A percentile compares a stretch with the other conserved stretches of the same genome.
Conservation (phyloP, 352 stramenopile species). For the Phytophthora rubi region DNA sequence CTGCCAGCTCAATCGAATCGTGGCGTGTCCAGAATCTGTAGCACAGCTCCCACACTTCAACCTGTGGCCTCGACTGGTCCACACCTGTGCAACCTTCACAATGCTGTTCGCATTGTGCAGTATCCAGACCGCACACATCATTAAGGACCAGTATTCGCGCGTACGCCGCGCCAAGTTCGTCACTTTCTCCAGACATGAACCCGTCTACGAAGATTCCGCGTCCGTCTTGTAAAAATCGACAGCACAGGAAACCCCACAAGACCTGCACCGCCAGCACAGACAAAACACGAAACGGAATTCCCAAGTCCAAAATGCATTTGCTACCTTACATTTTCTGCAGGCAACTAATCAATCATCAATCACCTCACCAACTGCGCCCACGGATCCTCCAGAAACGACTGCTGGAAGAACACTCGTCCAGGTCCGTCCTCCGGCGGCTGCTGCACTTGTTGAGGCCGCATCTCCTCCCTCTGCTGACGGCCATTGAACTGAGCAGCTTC, state of each 20-base stretch:
- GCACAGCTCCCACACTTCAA: conserved; percentile 42
- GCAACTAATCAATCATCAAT: conserved; percentile 1
- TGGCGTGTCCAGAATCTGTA: conserved; percentile 47
- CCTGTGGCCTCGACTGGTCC: conserved; percentile 43
- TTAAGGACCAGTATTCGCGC: conserved; percentile 49
- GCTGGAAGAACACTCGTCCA: conserved; percentile 72
- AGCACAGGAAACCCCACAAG: background rate
- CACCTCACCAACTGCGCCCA: conserved; percentile 40
- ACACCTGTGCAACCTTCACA: conserved; percentile 52
- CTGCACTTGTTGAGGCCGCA: conserved; percentile 26
- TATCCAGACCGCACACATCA: conserved; percentile 42
- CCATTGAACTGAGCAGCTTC: background rate
- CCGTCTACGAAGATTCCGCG: conserved; percentile 32
- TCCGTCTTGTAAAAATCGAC: conserved; percentile 19
- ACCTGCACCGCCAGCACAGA: background rate
- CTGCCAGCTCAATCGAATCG: conserved; percentile 47
- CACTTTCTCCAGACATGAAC: conserved; percentile 44
- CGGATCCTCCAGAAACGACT: conserved; percentile 72
- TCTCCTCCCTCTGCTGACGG: conserved; percentile 21
- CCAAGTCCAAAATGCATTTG: conserved; percentile 12
- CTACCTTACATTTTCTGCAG: background rate
- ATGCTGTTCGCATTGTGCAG: conserved; percentile 52
- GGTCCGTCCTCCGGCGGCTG: conserved; percentile 20
- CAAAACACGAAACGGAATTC: background rate
- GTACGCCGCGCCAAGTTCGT: conserved; percentile 49